Conservation (phyloP, 257 asterid genomes). For the Phtheirospermum japonicum region DNA sequence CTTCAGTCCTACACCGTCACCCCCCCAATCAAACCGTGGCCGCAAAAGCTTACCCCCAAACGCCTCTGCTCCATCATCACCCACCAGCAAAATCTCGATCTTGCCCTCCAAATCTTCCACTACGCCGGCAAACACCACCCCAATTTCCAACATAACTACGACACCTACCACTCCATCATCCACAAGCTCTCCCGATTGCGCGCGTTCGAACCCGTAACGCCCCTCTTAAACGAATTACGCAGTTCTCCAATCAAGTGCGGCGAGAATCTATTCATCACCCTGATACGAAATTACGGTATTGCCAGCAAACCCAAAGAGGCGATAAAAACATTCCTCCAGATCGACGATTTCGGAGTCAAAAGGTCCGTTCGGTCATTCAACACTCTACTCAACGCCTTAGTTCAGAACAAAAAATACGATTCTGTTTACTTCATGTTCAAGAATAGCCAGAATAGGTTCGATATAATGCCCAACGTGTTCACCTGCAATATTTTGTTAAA, state of each 20-base stretch:
- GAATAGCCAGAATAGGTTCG: conserved; percentile 57
- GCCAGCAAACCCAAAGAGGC: conserved; percentile 79
- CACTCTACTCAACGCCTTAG: conserved; percentile 69
- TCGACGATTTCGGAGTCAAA: conserved; percentile 55
- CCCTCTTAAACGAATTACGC: conserved; percentile 52
- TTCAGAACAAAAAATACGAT: conserved; percentile 77
- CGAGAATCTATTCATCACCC: conserved; percentile 58
- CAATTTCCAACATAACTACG: conserved; percentile 55
- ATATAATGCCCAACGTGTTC: conserved; percentile 66
- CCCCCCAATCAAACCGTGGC: conserved; percentile 96
- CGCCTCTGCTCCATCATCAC: conserved; percentile 57
- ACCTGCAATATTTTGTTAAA: conserved; percentile 80
- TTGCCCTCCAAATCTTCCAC: conserved; percentile 77
- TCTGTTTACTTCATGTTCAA: conserved; percentile 73
- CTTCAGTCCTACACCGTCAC: conserved; percentile 60
- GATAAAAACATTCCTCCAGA: conserved; percentile 49
- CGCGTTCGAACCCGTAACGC: conserved; percentile 53
- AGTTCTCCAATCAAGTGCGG: conserved; percentile 49
- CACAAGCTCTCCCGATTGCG: conserved; percentile 70
- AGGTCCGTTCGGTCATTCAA: conserved; percentile 78
- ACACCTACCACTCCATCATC: conserved; percentile 69
- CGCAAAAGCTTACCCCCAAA: conserved; percentile 57
- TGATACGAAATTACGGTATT: conserved; percentile 71
- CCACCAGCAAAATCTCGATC: conserved; percentile 65
- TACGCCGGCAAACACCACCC: conserved; percentile 72